Evolutionary conservation across 116 monocot genomes (phyloP).

Genomic region (Trichopus zeylanicus): DNA sequence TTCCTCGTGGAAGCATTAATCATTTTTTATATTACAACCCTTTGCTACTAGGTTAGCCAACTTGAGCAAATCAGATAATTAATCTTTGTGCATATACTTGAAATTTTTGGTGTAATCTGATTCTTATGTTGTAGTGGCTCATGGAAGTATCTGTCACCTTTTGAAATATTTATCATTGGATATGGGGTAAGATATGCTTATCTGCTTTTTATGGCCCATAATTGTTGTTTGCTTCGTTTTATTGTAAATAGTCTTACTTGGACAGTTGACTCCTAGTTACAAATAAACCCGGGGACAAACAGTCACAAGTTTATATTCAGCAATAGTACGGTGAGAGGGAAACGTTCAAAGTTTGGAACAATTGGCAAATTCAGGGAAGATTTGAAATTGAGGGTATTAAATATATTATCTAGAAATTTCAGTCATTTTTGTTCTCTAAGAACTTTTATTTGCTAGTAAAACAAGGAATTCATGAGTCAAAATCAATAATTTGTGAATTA

Average conservation of each 20-base stretch:
- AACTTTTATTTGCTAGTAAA: no score
- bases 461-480: no score
- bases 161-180: slow-evolving; percentile 88
- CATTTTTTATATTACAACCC: slow-evolving; percentile 95
- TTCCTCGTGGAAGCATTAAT: slow-evolving; percentile 71
- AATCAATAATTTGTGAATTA: no score
- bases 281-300: neutral
- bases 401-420: no score
- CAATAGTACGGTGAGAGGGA: no score
- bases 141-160: slow-evolving; percentile 75
- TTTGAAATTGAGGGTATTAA: no score
- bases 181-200: slow-evolving; percentile 64
- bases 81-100: neutral
- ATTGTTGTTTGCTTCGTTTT: neutral
- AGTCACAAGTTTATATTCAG: no score
- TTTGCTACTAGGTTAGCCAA: slow-evolving; percentile 69
- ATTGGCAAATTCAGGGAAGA: no score
- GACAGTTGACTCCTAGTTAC: neutral
- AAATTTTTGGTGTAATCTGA: neutral
- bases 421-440: no score
- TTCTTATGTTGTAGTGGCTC: slow-evolving; percentile 48
- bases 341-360: no score
- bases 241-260: neutral
- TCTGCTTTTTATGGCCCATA: neutral
- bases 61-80: neutral